These are phyloP conservation scores for Cytospora piceicola DNA, from an alignment of 2,329 filamentous ascomycete genomes.

Conservation along the genomic window DNA sequence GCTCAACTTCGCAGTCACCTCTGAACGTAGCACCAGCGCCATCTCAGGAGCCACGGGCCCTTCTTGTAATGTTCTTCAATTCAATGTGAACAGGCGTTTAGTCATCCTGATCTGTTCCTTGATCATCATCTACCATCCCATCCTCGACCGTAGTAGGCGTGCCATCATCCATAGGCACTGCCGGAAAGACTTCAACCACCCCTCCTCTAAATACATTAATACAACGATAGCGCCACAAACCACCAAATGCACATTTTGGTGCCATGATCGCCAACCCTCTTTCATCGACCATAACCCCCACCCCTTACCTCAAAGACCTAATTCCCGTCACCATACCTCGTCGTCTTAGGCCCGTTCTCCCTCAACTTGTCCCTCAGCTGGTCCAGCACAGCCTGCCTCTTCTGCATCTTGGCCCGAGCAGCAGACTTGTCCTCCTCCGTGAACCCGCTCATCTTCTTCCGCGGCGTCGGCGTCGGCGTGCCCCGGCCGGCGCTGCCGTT, in stretches of 20 bases:
- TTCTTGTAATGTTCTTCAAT: not conserved
- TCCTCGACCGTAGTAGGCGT: not conserved
- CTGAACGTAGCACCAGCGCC: not conserved
- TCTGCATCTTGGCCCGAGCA: slow-evolving; percentile 58
- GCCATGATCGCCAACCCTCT: not conserved
- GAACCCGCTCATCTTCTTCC: slow-evolving; percentile 67
- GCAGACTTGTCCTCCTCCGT: slow-evolving; percentile 61
- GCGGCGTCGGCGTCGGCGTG: slow-evolving; percentile 50
- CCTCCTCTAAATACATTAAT: not conserved
- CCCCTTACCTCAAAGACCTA: not conserved
- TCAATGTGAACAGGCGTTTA: not conserved
- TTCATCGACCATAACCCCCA: not conserved
- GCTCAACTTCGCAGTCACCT: not conserved
- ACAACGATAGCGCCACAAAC: not conserved
- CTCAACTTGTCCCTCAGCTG: slow-evolving; percentile 56
- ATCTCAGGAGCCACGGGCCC: not conserved
- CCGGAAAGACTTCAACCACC: not conserved
- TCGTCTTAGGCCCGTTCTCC: slow-evolving; percentile 54
- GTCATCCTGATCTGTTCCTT: slow-evolving; percentile 7
- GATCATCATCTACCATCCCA: slow-evolving; percentile 3
- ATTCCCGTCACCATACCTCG: slow-evolving; percentile 40
- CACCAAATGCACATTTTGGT: not conserved
- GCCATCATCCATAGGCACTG: not conserved
- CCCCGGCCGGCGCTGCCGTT: slow-evolving; percentile 37
- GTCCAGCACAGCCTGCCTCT: slow-evolving; percentile 55